Evolutionary conservation across 2,329 filamentous ascomycete genomes (phyloP).

Genomic region (Sporothrix pallida): DNA sequence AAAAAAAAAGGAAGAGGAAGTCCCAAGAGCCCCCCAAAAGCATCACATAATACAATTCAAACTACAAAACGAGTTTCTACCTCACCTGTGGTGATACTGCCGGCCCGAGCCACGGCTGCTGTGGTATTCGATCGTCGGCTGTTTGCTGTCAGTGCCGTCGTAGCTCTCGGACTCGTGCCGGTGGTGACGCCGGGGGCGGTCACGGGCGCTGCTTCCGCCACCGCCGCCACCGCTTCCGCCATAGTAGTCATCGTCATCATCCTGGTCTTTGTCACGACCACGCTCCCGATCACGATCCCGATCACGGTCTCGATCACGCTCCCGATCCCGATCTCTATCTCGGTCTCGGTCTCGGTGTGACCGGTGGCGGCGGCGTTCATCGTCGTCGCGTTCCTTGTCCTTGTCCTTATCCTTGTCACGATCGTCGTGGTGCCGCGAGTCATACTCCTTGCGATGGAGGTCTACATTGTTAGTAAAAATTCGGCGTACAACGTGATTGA

Average conservation of each 20-base stretch:
- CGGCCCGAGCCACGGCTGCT: conserved; percentile 28
- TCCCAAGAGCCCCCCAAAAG: too few relatives aligned
- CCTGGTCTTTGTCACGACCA: conserved; percentile 42
- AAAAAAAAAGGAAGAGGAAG: too few relatives aligned
- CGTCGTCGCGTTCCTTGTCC: conserved; percentile 25
- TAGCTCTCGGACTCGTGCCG: conserved; percentile 33
- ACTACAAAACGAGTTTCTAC: neutral
- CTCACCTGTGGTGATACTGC: conserved; percentile 34
- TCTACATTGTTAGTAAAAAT: conserved; percentile 37
- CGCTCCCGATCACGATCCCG: neutral
- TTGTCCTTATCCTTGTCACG: conserved; percentile 15
- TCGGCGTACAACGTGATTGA: neutral
- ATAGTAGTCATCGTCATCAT: conserved; percentile 38
- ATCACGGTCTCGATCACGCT: conserved; percentile 38
- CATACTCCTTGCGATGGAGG: conserved; percentile 50
- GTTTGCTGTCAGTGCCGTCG: conserved; percentile 1
- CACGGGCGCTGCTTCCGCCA: conserved; percentile 37
- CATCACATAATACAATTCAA: too few relatives aligned
- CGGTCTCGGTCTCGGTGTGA: conserved; percentile 16
- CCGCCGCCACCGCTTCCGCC: conserved; percentile 41
- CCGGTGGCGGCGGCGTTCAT: conserved; percentile 27
- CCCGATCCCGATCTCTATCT: conserved; percentile 38
- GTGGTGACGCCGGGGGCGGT: conserved; percentile 33
- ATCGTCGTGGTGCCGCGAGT: conserved; percentile 34
- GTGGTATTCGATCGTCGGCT: conserved; percentile 35